Evolutionary conservation across 2,329 filamentous ascomycete species (phyloP).

Genomic region (Epichloe scottii): DNA sequence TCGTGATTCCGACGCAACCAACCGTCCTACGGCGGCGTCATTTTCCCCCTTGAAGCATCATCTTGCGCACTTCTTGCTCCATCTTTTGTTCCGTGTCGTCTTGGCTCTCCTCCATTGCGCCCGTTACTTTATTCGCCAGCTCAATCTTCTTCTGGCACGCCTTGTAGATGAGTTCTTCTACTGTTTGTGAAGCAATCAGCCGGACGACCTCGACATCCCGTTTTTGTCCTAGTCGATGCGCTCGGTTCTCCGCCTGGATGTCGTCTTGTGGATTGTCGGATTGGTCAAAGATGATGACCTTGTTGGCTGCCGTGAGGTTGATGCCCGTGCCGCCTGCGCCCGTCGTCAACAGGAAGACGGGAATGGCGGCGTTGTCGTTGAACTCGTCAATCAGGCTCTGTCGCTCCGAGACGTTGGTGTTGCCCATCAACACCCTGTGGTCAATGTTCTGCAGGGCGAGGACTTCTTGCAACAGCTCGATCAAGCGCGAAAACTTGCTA

Average conservation of each 20-base stretch:
- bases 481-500: constrained; percentile 82
- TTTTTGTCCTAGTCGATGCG: constrained; percentile 86
- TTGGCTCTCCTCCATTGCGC: constrained; percentile 21
- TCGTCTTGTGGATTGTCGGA: constrained; percentile 98
- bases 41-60: constrained; percentile 24
- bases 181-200: constrained; percentile 66
- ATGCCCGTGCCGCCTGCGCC: constrained; percentile 94
- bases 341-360: constrained; percentile 86
- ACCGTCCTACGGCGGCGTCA: constrained; percentile 25
- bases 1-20: neutral
- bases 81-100: constrained; percentile 22
- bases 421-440: constrained; percentile 79
- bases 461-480: constrained; percentile 80
- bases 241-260: constrained; percentile 94
- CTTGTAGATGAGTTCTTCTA: constrained; percentile 87
- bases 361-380: constrained; percentile 60
- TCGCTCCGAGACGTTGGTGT: constrained; percentile 67
- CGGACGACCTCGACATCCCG: constrained; percentile 82
- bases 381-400: constrained; percentile 85
- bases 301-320: constrained; percentile 90
- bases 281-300: constrained; percentile 93
- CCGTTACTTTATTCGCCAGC: constrained; percentile 54
- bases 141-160: constrained; percentile 88
- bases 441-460: constrained; percentile 59
- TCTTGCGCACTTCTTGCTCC: constrained; percentile 31